Evolutionary conservation across 2,329 filamentous ascomycete genomes (phyloP).

Genomic region (Penicillium palitans): DNA sequence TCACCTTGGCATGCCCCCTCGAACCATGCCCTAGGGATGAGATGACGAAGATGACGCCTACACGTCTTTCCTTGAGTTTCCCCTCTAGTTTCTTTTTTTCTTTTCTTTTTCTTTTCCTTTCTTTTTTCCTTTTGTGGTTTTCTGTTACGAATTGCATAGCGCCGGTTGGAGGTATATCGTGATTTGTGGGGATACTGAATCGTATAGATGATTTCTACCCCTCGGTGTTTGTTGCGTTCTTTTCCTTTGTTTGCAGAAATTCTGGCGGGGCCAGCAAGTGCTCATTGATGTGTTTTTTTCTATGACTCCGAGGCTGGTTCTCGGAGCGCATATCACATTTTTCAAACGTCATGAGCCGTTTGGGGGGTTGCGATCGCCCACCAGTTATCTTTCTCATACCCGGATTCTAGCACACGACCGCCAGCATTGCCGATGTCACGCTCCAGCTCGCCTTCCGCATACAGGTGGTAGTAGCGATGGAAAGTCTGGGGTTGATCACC

Average conservation of each 20-base stretch:
- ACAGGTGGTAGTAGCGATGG: slow-evolving; percentile 93
- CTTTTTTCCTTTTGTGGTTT: slow-evolving; percentile 17
- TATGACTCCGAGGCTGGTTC: slow-evolving; percentile 33
- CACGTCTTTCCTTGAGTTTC: slow-evolving; percentile 28
- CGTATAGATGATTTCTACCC: slow-evolving; percentile 31
- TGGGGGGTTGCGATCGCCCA: slow-evolving; percentile 69
- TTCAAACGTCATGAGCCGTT: slow-evolving; percentile 18
- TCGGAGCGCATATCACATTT: slow-evolving; percentile 21
- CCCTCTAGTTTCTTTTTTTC: background rate
- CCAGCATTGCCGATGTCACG: slow-evolving; percentile 72
- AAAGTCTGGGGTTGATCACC: slow-evolving; percentile 57
- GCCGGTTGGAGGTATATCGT: slow-evolving; percentile 39
- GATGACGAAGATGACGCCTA: slow-evolving; percentile 23
- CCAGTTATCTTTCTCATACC: slow-evolving; percentile 98
- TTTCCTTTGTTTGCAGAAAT: slow-evolving; percentile 14
- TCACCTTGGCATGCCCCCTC: slow-evolving; percentile 36
- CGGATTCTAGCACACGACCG: slow-evolving; percentile 72
- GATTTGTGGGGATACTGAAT: slow-evolving; percentile 29
- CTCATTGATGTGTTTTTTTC: slow-evolving; percentile 4
- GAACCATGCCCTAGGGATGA: slow-evolving; percentile 37
- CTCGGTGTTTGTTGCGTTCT: slow-evolving; percentile 16
- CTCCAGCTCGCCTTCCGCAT: slow-evolving; percentile 82
- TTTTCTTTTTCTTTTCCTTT: background rate
- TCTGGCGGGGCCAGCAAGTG: slow-evolving; percentile 9
- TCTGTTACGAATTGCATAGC: slow-evolving; percentile 43